Conservation (phyloP, 2,329 filamentous ascomycete species). For the Fusarium foetens region DNA sequence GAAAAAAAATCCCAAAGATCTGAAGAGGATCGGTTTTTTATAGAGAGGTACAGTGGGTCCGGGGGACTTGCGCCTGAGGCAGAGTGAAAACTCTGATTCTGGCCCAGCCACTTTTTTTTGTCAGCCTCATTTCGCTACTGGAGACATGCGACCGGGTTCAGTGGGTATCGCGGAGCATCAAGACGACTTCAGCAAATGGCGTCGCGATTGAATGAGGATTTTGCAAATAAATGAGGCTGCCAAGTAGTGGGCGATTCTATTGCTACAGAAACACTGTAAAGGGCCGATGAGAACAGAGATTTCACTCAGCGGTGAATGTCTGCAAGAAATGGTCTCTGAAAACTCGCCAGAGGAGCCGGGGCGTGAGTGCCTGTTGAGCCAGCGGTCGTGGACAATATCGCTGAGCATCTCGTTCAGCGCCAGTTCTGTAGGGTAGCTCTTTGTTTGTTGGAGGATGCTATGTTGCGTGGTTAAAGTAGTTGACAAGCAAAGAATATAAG, state of each 20-base stretch:
- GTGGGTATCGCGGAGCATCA: background rate
- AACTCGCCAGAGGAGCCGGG: background rate
- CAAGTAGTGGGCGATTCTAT: background rate
- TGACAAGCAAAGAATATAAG: background rate
- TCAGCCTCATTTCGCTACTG: conserved; percentile 12
- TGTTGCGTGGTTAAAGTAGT: background rate
- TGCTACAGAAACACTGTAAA: background rate
- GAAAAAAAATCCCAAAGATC: conserved; percentile 53
- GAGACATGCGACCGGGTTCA: background rate
- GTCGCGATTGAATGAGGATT: background rate
- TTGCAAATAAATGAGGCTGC: background rate
- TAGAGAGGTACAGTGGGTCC: conserved; percentile 14
- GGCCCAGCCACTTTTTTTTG: conserved; percentile 22
- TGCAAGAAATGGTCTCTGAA: too few species aligned
- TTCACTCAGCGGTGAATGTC: background rate
- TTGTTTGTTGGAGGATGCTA: background rate
- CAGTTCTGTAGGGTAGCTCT: background rate
- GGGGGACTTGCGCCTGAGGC: conserved; percentile 6
- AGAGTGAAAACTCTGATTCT: conserved; percentile 23
- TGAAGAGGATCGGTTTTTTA: conserved; percentile 4
- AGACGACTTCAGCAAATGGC: background rate
- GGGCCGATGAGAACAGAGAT: background rate
- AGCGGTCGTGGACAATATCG: background rate
- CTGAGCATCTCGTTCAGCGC: background rate
- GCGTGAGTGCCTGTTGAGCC: background rate